Conservation (phyloP, 495 filamentous ascomycete species). For the Bryoglossum gracile region DNA sequence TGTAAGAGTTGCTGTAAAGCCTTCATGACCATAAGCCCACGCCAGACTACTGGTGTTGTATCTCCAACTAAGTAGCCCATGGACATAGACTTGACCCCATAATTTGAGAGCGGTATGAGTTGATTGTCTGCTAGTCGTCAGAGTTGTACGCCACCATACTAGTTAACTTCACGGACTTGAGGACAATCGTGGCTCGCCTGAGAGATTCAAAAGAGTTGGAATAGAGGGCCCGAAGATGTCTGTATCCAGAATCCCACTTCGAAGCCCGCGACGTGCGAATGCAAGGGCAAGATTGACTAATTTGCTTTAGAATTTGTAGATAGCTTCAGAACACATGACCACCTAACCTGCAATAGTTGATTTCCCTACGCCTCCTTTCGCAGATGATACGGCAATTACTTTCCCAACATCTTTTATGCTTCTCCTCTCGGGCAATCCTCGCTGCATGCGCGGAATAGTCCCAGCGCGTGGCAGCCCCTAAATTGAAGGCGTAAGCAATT, state of each 20-base stretch:
- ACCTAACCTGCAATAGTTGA: constrained; percentile 74
- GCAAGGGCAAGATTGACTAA: constrained; percentile 80
- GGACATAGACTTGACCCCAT: constrained; percentile 95
- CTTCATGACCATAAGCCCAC: constrained; percentile 96
- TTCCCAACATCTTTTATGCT: constrained; percentile 76
- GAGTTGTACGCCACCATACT: constrained; percentile 2
- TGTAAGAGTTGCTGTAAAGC: constrained; percentile 92
- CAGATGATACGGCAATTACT: constrained; percentile 85
- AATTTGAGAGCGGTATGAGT: constrained; percentile 83
- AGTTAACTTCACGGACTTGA: constrained; percentile 38
- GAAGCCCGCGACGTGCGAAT: constrained; percentile 70
- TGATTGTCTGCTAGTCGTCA: constrained; percentile 55
- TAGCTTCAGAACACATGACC: background rate
- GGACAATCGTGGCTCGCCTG: constrained; percentile 62
- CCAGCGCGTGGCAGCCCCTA: constrained; percentile 79
- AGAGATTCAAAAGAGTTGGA: constrained; percentile 79
- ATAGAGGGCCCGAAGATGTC: constrained; percentile 97
- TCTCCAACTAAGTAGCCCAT: constrained; percentile 89
- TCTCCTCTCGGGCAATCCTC: constrained; percentile 74
- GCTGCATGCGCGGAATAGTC: constrained; percentile 72
- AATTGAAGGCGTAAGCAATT: background rate
- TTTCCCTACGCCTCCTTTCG: constrained; percentile 96
- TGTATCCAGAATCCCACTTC: constrained; percentile 83
- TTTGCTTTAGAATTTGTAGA: background rate
- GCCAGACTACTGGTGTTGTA: constrained; percentile 83